These are phyloP conservation scores for Penicillium fimorum DNA, from an alignment of 495 filamentous ascomycete genomes.

Conservation along the genomic window DNA sequence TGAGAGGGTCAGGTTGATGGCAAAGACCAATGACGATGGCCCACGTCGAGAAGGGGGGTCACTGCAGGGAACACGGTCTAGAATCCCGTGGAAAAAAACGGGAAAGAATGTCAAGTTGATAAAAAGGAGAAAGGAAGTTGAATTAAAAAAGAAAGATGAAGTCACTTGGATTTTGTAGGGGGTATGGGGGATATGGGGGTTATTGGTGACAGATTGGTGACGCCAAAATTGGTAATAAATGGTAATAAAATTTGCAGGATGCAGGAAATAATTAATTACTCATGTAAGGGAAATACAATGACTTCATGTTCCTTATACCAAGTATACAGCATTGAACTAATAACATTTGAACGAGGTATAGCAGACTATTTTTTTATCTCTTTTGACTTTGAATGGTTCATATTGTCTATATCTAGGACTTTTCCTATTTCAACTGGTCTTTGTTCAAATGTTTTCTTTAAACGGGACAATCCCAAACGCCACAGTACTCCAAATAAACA, in stretches of 20 bases:
- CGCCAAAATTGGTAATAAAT: neutral
- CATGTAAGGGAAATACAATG: slow-evolving; percentile 7
- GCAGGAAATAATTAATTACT: slow-evolving; percentile 6
- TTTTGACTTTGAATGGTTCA: neutral
- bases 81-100: slow-evolving; percentile 4
- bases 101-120: slow-evolving; percentile 4
- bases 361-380: no score
- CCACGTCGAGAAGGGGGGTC: slow-evolving; percentile 40
- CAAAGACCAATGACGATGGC: slow-evolving; percentile 38
- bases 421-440: no score
- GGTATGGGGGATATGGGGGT: neutral
- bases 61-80: slow-evolving; percentile 32
- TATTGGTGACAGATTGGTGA: neutral
- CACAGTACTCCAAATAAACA: neutral
- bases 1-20: slow-evolving; percentile 32
- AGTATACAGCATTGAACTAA: no score
- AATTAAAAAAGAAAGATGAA: slow-evolving; percentile 5
- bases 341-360: no score
- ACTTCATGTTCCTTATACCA: no score
- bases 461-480: neutral
- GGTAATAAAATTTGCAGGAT: neutral
- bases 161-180: neutral
- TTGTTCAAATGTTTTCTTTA: no score
- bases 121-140: neutral
- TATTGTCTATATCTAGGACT: neutral